These are phyloP conservation scores for Tulasnella sp. DNA, from an alignment of 768 basidiomycete genomes.

Conservation along the genomic window DNA sequence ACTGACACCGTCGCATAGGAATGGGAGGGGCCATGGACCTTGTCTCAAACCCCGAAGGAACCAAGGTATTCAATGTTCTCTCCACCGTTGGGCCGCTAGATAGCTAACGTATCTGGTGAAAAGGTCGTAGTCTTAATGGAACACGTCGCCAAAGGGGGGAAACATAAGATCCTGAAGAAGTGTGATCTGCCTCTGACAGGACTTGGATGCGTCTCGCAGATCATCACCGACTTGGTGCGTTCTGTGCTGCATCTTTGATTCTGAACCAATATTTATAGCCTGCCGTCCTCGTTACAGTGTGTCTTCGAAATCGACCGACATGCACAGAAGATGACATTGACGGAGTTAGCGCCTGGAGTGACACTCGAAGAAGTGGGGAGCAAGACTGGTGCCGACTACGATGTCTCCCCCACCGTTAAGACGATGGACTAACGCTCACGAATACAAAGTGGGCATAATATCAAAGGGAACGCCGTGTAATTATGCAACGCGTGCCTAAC, in stretches of 20 bases:
- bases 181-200: slow-evolving; percentile 85
- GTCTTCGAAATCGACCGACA: slow-evolving; percentile 81
- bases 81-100: not conserved
- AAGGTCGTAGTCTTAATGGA: slow-evolving; percentile 77
- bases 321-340: slow-evolving; percentile 60
- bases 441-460: no score
- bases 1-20: slow-evolving; percentile 34
- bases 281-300: slow-evolving; percentile 20
- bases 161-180: slow-evolving; percentile 73
- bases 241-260: not conserved
- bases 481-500: no score
- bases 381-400: slow-evolving; percentile 80
- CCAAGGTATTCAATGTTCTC: slow-evolving; percentile 37
- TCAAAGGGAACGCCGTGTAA: no score
- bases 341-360: slow-evolving; percentile 76
- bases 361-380: slow-evolving; percentile 72
- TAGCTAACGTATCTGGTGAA: not conserved
- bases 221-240: slow-evolving; percentile 77
- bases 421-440: slow-evolving; percentile 18
- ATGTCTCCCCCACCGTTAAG: slow-evolving; percentile 26
- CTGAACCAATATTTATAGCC: not conserved
- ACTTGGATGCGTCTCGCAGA: slow-evolving; percentile 75
- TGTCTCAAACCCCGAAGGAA: slow-evolving; percentile 91
- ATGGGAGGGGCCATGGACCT: slow-evolving; percentile 97
- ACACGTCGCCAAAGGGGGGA: slow-evolving; percentile 81